Conservation (phyloP, 2,329 filamentous ascomycete species). For the Neobulgaria alba region DNA sequence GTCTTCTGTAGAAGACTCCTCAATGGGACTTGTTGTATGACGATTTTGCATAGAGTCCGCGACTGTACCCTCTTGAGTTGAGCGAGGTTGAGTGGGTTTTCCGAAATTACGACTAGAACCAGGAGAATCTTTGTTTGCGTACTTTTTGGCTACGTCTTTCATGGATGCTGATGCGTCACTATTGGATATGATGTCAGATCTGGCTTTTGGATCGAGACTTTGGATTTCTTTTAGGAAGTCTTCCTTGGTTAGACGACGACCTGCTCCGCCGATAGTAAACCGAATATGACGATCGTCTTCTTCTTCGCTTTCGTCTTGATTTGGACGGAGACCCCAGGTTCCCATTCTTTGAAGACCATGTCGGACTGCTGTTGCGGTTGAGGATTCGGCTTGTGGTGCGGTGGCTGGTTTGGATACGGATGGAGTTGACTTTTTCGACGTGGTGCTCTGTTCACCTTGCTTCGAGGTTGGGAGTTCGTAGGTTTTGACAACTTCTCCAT, state of each 20-base stretch:
- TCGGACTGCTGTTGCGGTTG: constrained; percentile 7
- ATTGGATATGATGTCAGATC: constrained; percentile 23
- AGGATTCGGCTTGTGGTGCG: neutral
- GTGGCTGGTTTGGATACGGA: neutral
- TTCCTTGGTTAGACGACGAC: constrained; percentile 67
- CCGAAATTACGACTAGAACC: constrained; percentile 29
- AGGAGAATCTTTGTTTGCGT: constrained; percentile 18
- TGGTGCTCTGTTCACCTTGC: constrained; percentile 8
- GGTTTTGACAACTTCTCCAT: constrained; percentile 78
- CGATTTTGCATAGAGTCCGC: constrained; percentile 10
- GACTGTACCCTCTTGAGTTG: constrained; percentile 2
- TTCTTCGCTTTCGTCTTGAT: constrained; percentile 33
- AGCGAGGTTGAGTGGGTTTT: constrained; percentile 24
- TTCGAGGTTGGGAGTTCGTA: constrained; percentile 52
- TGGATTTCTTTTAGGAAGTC: constrained; percentile 71
- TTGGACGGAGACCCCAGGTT: constrained; percentile 19
- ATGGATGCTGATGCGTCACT: constrained; percentile 23
- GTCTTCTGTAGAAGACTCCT: constrained; percentile 8
- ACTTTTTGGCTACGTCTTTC: constrained; percentile 25
- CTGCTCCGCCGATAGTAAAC: constrained; percentile 68
- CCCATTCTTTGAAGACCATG: constrained; percentile 22
- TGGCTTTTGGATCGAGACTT: constrained; percentile 58
- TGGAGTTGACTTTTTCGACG: constrained; percentile 10
- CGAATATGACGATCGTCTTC: constrained; percentile 64
- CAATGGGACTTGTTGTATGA: constrained; percentile 12